Base-by-base conservation (phyloP, 2,329 filamentous ascomycete genomes). In the Scopulariopsis brevicaulis region DNA sequence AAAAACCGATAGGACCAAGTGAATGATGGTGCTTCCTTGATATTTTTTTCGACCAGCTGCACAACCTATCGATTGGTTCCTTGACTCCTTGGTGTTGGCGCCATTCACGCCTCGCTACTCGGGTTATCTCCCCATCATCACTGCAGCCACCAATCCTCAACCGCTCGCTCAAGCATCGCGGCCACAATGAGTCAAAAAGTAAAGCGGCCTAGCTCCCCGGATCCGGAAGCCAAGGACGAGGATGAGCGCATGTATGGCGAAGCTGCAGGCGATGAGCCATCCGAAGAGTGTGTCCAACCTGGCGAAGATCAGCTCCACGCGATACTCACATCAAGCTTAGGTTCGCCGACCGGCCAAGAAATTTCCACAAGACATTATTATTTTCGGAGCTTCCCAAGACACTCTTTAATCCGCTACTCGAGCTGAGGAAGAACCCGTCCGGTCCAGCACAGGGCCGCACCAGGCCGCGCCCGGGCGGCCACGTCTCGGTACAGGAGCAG, bases 281-380 rank as follows among this genome's bases (percentile, higher is more conserved):
- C 37, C 34, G 28, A 53, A 24, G 50, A 48, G 48, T 53, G 53
- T 40, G 48, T 53, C n/a, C 34, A 6, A 4, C 32, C 25, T 11
- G 6, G 34, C 32, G 15, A 35, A 20, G 12, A 20, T n/a, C 28
- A 37, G 2, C 6, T 20, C 58, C 56, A 22, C 46, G 11, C 20
- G 6, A 22, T 20, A 24, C 46, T 50, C 46, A 50, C 46, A 24
- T 22, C 20, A 20, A 22, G 11, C n/a, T n/a, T 59, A 90, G 87
- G 67, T 95, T 89, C 67, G 90, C 91, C 2, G 85, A 90, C 65
- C 83, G 91, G 3, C 94, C 94, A 3, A 82, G 76, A 61, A 99
- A 97, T 63, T 82, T 87, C 64, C 84, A 84, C 46, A 83, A 83
- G 61, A 96, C 93, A 0, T 75, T 95, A 11, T 83, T 84, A 5